phyloP scores from a whole-genome alignment of 73 alveolate species.

The Paraurostyla sp. region DNA sequence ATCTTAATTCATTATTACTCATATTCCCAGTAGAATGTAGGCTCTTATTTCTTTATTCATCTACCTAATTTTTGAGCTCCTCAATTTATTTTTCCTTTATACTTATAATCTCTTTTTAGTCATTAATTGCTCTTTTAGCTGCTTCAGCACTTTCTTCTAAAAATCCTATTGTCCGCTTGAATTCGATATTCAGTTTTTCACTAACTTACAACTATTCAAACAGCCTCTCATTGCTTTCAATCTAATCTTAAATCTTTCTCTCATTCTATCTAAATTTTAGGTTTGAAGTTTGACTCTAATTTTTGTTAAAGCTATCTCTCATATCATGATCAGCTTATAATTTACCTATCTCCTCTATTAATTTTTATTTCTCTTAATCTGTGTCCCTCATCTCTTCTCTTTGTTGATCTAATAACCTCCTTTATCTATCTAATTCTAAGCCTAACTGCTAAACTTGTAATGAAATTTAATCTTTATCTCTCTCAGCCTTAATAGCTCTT shows the following conservation, averaged over 20 bases:
- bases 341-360: neutral
- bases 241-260: neutral
- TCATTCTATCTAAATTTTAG: neutral
- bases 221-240: conserved; percentile 1
- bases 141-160: conserved; percentile 27
- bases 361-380: neutral
- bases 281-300: neutral
- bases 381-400: neutral
- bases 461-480: neutral
- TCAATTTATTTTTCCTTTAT: neutral
- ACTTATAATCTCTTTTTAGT: neutral
- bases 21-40: too few relatives aligned
- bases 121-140: conserved; percentile 1
- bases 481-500: neutral
- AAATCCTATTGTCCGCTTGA: neutral
- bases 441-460: neutral
- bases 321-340: neutral
- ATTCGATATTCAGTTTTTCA: conserved; percentile 10
- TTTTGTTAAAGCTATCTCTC: too few relatives aligned
- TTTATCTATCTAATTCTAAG: neutral
- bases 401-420: neutral
- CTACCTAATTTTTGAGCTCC: neutral
- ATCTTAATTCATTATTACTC: neutral
- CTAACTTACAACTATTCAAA: conserved; percentile 11
- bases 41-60: neutral